phyloP scores from a whole-genome alignment of 208 protist genomes.

The Phytomonas francai region DNA sequence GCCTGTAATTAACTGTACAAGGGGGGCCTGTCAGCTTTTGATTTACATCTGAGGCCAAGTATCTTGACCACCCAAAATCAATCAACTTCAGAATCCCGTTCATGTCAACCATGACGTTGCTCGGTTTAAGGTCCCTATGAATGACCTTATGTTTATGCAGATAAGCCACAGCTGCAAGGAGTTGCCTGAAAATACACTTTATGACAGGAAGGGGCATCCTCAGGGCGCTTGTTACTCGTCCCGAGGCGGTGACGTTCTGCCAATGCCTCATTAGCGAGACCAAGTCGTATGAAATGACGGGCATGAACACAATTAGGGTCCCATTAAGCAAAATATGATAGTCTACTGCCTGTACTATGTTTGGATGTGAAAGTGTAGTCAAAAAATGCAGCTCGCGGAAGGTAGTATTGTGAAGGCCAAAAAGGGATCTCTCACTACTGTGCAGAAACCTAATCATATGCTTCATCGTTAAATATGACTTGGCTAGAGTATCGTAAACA shows the following conservation, averaged over 20 bases:
- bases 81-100: constrained; percentile 72
- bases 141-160: constrained; percentile 71
- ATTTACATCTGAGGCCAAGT: constrained; percentile 11
- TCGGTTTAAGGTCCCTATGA: constrained; percentile 86
- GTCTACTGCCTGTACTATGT: constrained; percentile 56
- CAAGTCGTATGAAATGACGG: constrained; percentile 71
- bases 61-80: constrained; percentile 86
- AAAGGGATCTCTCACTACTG: constrained; percentile 24
- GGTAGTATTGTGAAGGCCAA: constrained; percentile 66
- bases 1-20: constrained; percentile 60
- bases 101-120: constrained; percentile 82
- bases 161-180: constrained; percentile 71
- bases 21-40: constrained; percentile 65
- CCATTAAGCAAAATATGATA: constrained; percentile 68
- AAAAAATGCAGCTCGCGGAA: constrained; percentile 71
- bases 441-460: constrained; percentile 62
- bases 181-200: constrained; percentile 78
- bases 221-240: constrained; percentile 6
- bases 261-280: constrained; percentile 50
- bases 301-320: constrained; percentile 62
- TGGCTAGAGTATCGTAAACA: constrained; percentile 60
- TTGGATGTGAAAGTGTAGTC: constrained; percentile 56
- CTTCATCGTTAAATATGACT: constrained; percentile 81
- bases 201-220: constrained; percentile 66
- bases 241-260: constrained; percentile 7